Evolutionary conservation across 495 filamentous ascomycete genomes (phyloP).

Genomic region (Xylaria venustula): DNA sequence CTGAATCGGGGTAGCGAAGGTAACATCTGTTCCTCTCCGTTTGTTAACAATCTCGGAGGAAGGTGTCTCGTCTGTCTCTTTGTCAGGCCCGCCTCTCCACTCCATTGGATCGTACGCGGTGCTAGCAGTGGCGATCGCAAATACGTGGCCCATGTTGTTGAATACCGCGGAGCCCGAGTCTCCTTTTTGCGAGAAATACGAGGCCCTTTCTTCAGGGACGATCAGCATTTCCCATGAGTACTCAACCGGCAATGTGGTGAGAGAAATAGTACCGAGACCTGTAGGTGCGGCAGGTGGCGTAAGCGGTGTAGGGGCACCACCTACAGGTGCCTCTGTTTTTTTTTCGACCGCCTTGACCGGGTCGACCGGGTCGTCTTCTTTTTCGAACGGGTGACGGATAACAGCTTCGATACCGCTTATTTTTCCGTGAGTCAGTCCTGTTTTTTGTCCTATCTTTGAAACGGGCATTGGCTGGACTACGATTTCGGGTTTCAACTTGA

Average conservation of each 20-base stretch:
- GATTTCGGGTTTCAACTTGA: not conserved
- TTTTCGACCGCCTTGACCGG: not conserved
- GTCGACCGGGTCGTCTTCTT: not conserved
- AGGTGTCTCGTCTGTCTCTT: slow-evolving; percentile 5
- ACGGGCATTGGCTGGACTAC: slow-evolving; percentile 1
- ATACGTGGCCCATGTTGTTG: not conserved
- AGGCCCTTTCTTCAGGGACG: not conserved
- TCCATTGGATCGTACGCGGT: not conserved
- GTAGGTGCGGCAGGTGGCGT: too few relatives aligned
- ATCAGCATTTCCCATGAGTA: slow-evolving; percentile 10
- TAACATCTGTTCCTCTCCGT: slow-evolving; percentile 4
- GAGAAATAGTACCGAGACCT: too few relatives aligned
- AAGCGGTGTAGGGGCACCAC: too few relatives aligned
- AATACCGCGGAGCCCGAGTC: slow-evolving; percentile 12
- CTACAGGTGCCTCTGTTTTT: too few relatives aligned
- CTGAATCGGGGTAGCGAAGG: slow-evolving; percentile 18
- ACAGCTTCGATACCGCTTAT: slow-evolving; percentile 11
- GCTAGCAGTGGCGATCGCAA: slow-evolving; percentile 5
- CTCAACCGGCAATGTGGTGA: too few relatives aligned
- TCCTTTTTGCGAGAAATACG: not conserved
- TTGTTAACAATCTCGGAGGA: not conserved
- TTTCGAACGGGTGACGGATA: not conserved
- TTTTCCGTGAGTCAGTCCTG: slow-evolving; percentile 6
- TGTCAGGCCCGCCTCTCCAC: not conserved
- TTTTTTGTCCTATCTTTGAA: not conserved